Evolutionary conservation across 257 asterid genomes (phyloP).

Genomic region (Phtheirospermum japonicum): DNA sequence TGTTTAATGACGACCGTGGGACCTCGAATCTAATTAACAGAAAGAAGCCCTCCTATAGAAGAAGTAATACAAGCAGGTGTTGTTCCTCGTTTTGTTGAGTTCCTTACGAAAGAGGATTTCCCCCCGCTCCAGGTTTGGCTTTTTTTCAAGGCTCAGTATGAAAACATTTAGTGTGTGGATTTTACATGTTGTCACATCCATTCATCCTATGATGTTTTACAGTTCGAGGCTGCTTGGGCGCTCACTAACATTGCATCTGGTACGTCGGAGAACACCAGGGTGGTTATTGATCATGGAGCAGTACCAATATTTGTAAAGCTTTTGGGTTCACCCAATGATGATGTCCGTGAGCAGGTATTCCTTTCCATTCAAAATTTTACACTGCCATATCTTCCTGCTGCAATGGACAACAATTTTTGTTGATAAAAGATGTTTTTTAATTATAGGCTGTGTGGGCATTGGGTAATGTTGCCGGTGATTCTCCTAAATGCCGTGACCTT

Average conservation of each 20-base stretch:
- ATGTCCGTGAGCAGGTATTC: constrained; percentile 91
- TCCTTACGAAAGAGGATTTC: constrained; percentile 71
- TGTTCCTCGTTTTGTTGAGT: constrained; percentile 90
- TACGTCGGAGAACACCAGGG: constrained; percentile 85
- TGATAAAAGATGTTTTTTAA: constrained; percentile 1
- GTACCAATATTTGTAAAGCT: constrained; percentile 84
- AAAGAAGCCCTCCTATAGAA: constrained; percentile 89
- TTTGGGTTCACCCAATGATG: constrained; percentile 82
- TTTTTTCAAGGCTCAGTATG: constrained; percentile 6
- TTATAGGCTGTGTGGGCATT: constrained; percentile 93
- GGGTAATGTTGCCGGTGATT: constrained; percentile 97
- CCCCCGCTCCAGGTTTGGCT: constrained; percentile 78
- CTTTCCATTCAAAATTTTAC: constrained; percentile 1
- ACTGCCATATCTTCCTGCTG: background rate
- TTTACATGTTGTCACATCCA: background rate
- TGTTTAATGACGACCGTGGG: constrained; percentile 11
- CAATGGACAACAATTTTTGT: background rate
- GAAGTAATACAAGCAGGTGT: constrained; percentile 94
- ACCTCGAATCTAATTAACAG: constrained; percentile 37
- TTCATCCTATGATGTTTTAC: constrained; percentile 24
- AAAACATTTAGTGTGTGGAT: background rate
- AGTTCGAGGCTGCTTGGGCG: constrained; percentile 99
- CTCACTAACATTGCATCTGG: constrained; percentile 97
- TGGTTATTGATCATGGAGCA: constrained; percentile 87
- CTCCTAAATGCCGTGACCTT: constrained; percentile 89